These are phyloP conservation scores for Juglanconis juglandina DNA, from an alignment of 2,329 filamentous ascomycete genomes.

Conservation along the genomic window DNA sequence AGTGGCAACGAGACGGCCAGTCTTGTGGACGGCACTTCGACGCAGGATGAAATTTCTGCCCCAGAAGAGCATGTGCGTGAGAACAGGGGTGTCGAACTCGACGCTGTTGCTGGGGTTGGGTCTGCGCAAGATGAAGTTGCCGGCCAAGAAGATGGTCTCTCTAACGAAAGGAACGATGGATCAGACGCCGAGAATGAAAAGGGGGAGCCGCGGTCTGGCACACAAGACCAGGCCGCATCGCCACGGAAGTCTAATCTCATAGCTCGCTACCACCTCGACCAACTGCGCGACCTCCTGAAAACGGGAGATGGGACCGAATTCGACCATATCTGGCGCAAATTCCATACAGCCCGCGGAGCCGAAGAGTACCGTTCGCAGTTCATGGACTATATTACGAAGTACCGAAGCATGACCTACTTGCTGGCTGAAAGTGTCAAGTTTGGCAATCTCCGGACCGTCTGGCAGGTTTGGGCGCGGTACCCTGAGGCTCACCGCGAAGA, in stretches of 20 bases:
- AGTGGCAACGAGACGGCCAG: neutral
- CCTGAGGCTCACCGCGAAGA: conserved; percentile 7
- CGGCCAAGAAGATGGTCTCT: neutral
- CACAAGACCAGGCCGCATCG: neutral
- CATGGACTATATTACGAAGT: conserved; percentile 8
- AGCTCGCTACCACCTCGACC: too few species aligned
- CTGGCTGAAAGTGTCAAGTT: conserved; percentile 9
- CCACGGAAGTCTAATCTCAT: neutral
- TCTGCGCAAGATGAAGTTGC: neutral
- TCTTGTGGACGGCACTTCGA: neutral
- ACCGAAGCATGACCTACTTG: conserved; percentile 6
- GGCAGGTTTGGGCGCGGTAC: conserved; percentile 10
- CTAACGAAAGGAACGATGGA: neutral
- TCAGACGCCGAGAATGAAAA: neutral
- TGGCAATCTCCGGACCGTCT: conserved; percentile 2
- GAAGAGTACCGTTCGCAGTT: conserved; percentile 3
- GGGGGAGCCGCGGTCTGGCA: neutral
- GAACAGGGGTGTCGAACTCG: neutral
- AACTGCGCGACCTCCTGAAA: conserved; percentile 1
- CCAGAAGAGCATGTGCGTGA: neutral
- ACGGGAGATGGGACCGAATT: neutral
- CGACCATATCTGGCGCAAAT: conserved; percentile 1
- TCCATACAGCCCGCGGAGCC: neutral
- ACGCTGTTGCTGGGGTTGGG: neutral
- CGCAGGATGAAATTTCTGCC: neutral